Evolutionary conservation across 2,329 filamentous ascomycete genomes (phyloP), one percentile per base, ranked within the genome.

Genomic region (Orbilia javanica): DNA sequence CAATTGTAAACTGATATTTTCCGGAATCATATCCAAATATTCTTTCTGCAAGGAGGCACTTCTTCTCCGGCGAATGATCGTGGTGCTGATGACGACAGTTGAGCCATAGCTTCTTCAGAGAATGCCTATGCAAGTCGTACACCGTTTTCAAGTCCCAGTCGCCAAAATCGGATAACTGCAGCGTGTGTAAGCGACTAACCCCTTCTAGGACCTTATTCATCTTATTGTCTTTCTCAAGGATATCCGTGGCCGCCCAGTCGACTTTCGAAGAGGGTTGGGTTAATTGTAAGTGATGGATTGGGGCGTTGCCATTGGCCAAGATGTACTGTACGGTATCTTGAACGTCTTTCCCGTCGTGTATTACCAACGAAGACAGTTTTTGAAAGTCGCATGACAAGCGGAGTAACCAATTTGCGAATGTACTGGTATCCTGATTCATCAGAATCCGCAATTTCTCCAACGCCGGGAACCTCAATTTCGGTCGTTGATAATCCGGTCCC

Each of bases 91-190:
- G 53, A 4, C 57, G 53, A 22, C 71, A 75, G n/a, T 53, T 63
- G 0, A 75, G 6, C 71, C 71, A 75, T 1, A 75, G 22, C 7
- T 64, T n/a, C 44, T 60, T 69, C 5, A 75, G n/a, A 2, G 64
- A 36, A n/a, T 65, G n/a, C 4, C 71, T 34, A 25, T 75, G 55
- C 13, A 5, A 18, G 13, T 36, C 1, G 11, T 55, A 42, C 20
- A 75, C 34, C 8, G 31, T 20, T 34, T 48, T 25, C 8, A 68
- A 25, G 48, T 75, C 48, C 71, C 67, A 71, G 20, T 34, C 44
- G 6, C 20, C 15, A 11, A 34, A 15, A 2, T 3, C 2, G 4
- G 31, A 11, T 7, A 63, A 7, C 5, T 63, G 48, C 3, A 71
- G 31, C 1, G 55, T 71, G 7, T 71, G n/a, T 6, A 64, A 8